A percentile compares a stretch with the other conserved stretches of the same genome.
Evolutionary conservation across 257 asterid genomes (phyloP).

Genomic region (Ligustrum vulgare): DNA sequence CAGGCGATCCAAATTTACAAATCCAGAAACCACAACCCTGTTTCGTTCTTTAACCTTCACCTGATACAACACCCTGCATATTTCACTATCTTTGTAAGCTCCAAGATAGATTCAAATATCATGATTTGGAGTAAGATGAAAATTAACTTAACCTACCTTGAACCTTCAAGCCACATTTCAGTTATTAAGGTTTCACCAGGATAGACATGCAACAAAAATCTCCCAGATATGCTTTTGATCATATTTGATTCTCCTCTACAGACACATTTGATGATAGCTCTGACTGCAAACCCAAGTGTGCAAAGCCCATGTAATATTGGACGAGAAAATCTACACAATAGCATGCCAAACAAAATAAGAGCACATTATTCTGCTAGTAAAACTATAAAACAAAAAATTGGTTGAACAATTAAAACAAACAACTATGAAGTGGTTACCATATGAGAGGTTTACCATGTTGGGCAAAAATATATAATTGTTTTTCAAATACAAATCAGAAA

Average conservation of each 20-base stretch:
- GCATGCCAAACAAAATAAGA: background rate
- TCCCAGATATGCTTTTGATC: conserved; percentile 74
- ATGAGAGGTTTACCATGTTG: background rate
- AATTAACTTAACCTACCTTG: conserved; percentile 44
- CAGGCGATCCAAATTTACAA: conserved; percentile 54
- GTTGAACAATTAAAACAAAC: background rate
- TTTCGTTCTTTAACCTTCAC: conserved; percentile 87
- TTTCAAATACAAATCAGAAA: background rate
- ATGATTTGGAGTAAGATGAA: background rate
- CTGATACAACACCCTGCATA: conserved; percentile 85
- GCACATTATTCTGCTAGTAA: background rate
- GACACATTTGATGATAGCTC: conserved; percentile 69
- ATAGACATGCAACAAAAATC: conserved; percentile 83
- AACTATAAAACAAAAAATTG: background rate
- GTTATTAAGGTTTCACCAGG: conserved; percentile 90
- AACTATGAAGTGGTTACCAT: background rate
- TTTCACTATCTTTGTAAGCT: conserved; percentile 30
- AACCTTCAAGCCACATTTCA: conserved; percentile 89
- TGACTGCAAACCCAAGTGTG: conserved; percentile 88
- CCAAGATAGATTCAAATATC: background rate
- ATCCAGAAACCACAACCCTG: conserved; percentile 81
- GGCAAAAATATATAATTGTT: background rate
- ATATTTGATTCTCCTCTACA: conserved; percentile 74
- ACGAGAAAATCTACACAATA: conserved; percentile 67
- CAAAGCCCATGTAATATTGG: conserved; percentile 95